Base-by-base conservation (phyloP, 106 monocot species). In the Hemerocallis citrina region DNA sequence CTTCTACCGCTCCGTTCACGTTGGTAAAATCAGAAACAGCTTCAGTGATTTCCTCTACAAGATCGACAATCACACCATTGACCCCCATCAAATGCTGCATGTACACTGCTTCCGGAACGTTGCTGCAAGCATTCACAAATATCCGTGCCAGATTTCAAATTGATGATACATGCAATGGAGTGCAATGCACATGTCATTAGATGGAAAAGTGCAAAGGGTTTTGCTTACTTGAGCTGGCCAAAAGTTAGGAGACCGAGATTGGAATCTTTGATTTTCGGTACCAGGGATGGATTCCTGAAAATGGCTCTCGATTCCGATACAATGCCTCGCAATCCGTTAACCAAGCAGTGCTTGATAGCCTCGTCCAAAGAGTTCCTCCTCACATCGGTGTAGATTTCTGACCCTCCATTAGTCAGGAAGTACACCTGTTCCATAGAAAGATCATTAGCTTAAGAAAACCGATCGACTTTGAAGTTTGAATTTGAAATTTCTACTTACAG, bases 21-120 rank as follows among this genome's bases (percentile, higher is more conserved):
- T 6, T 54, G 6, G 52, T 73, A 19, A 88, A 74, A 51, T 76
- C 78, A 0, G 78, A 77, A 20, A 93, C 72, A 5, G 84, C 75
- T 62, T 77, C 84, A 0, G 88, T 79, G 32, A 93, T 88, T 66
- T 85, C 80, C 62, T 84, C 51, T 16, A 88, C 92, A 6, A 93
- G 60, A 46, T 88, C 92, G 20, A 88, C 92, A 27, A 93, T 93
- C 3, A 93, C 92, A 21, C 92, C 92, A 35, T 93, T 76, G 23
- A 93, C 39, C 37, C 88, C 92, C 92, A 93, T 80, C 64, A 92
- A 33, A 19, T 88, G 92, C 60, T 87, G 92, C 83, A 87, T 78
- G 84, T 92, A 92, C 13, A 87, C 87, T 17, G 87, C 87, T 61
- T 92, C 81, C 0, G 82, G 71, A 28, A 91, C 90, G 67, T 91